phyloP scores from a whole-genome alignment of 2,329 filamentous ascomycete species.

The Davidsoniella neocaledoniae region DNA sequence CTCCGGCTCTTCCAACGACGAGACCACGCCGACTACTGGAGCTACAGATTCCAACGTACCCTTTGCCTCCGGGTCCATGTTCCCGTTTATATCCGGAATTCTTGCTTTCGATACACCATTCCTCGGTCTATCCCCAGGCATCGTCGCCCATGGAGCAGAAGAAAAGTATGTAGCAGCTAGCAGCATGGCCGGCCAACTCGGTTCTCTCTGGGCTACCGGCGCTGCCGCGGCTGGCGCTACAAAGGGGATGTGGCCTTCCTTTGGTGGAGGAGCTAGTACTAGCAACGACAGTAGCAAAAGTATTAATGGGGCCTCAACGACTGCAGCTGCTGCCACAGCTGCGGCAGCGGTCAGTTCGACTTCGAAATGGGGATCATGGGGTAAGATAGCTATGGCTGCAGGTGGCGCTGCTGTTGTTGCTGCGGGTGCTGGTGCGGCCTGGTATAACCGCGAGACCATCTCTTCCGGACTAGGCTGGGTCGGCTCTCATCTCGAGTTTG shows the following conservation, averaged over 20 bases:
- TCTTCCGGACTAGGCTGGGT: constrained; percentile 65
- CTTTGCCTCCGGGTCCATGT: constrained; percentile 48
- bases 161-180: constrained; percentile 63
- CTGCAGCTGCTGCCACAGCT: constrained; percentile 19
- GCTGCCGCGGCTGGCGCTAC: not conserved
- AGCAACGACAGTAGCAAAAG: constrained; percentile 6
- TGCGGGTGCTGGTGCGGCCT: constrained; percentile 70
- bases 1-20: constrained; percentile 21
- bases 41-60: constrained; percentile 16
- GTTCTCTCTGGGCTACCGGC: constrained; percentile 42
- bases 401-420: constrained; percentile 71
- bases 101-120: constrained; percentile 92
- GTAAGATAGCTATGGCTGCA: constrained; percentile 69
- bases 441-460: constrained; percentile 68
- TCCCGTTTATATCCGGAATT: constrained; percentile 80
- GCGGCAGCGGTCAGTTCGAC: constrained; percentile 15
- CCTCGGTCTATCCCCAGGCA: constrained; percentile 62
- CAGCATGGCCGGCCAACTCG: constrained; percentile 49
- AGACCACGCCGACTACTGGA: constrained; percentile 6
- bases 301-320: constrained; percentile 15
- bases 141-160: constrained; percentile 77
- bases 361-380: constrained; percentile 61
- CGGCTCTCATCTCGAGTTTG: constrained; percentile 80
- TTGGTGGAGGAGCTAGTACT: not conserved
- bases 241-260: not conserved